Percentiles rank a stretch among this genome's conserved stretches.
These are phyloP conservation scores for Cnidoscolus chayamansa DNA, from an alignment of 441 rosid genomes.

Conservation along the genomic window DNA sequence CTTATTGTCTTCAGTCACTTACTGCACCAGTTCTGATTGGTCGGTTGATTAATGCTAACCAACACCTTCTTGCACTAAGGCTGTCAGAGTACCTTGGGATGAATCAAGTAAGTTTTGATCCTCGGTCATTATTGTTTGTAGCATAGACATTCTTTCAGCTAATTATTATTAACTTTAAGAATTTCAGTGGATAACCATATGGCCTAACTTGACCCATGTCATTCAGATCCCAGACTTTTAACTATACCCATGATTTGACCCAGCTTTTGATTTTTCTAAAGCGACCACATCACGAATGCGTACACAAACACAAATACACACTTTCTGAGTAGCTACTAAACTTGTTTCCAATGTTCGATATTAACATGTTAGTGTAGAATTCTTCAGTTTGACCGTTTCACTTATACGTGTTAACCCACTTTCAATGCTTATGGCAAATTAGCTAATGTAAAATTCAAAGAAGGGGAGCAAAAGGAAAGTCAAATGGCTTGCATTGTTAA, in stretches of 20 bases:
- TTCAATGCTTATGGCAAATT: neutral
- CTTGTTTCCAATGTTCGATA: neutral
- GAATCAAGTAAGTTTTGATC: slow-evolving; percentile 67
- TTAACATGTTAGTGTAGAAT: neutral
- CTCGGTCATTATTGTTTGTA: neutral
- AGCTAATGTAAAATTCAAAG: too few relatives aligned
- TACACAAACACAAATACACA: too few relatives aligned
- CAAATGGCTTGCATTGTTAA: neutral
- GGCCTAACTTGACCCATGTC: neutral
- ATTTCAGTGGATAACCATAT: neutral
- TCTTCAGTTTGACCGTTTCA: neutral
- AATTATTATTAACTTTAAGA: too few relatives aligned
- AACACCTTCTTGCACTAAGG: slow-evolving; percentile 85
- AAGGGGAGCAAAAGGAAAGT: neutral
- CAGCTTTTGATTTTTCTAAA: neutral
- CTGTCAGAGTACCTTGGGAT: slow-evolving; percentile 88
- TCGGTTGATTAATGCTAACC: slow-evolving; percentile 86
- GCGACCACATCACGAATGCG: neutral
- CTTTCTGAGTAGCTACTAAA: neutral
- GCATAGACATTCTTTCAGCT: too few relatives aligned
- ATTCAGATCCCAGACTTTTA: neutral
- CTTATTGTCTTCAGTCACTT: slow-evolving; percentile 57
- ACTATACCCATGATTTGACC: neutral
- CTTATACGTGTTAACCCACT: neutral
- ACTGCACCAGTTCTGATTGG: slow-evolving; percentile 79